Evolutionary conservation across 108 stramenopile genomes (phyloP).

Genomic region (Cylindrotheca fusiformis): DNA sequence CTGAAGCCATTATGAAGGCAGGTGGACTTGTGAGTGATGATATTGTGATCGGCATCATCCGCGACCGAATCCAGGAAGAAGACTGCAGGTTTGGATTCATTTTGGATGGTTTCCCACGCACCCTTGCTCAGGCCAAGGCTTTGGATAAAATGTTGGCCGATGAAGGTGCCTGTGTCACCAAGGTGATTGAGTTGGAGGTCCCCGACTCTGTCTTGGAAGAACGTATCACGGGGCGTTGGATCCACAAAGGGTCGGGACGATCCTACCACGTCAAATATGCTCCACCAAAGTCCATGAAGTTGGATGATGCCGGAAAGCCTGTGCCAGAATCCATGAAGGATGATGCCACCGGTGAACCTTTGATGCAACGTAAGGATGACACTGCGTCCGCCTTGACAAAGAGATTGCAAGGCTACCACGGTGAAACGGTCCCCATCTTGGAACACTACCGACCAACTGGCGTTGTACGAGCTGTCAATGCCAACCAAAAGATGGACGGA

Average conservation of each 20-base stretch:
- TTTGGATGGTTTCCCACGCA: constrained; percentile 97
- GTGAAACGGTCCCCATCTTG: constrained; percentile 95
- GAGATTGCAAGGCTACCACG: constrained; percentile 92
- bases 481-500: constrained; percentile 88
- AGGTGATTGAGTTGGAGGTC: constrained; percentile 92
- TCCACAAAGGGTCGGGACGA: constrained; percentile 91
- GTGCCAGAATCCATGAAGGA: constrained; percentile 81
- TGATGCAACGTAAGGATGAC: constrained; percentile 97
- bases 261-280: constrained; percentile 97
- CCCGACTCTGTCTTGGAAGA: constrained; percentile 95
- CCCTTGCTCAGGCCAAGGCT: constrained; percentile 91
- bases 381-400: constrained; percentile 86
- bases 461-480: constrained; percentile 83
- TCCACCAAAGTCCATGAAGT: constrained; percentile 87
- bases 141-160: constrained; percentile 92
- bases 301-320: constrained; percentile 52
- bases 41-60: constrained; percentile 94
- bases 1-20: constrained; percentile 97
- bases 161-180: constrained; percentile 88
- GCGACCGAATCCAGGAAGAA: constrained; percentile 86
- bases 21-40: constrained; percentile 96
- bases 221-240: constrained; percentile 96
- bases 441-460: constrained; percentile 91
- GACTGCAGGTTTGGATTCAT: constrained; percentile 97
- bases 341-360: constrained; percentile 91